Base-by-base conservation (phyloP, 192 early-diverging fungal species). In the Linnemannia zychae region DNA sequence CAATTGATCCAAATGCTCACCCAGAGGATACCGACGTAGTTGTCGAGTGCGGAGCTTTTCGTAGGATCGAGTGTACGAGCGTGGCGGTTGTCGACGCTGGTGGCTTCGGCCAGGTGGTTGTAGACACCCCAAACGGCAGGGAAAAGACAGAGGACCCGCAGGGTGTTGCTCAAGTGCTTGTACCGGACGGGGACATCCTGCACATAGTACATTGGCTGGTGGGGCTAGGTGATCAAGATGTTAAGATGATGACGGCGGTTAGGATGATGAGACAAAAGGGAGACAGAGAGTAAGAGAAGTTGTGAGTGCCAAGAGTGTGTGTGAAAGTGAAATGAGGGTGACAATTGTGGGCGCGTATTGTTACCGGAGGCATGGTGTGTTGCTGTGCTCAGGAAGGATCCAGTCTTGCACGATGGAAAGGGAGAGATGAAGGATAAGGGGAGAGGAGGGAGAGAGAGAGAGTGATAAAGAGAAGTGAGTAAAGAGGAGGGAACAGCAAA, bases 311-410 rank as follows among this genome's bases (percentile, higher is more conserved):
- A n/a, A 57, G 52, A 57, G 22, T n/a, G n/a, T 24, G 1, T 9
- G 9, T 48, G 47, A 16, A 50, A 50, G 20, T 57, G 33, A 63
- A 34, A 22, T 11, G 47, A 49, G 18, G 22, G 2, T 48, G 44
- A 38, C 37, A 40, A 40, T n/a, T n/a, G n/a, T n/a, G n/a, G 17
- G 37, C 38, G 68, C 40, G 31, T 52, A 16, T 67, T 28, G 24
- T 76, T 76, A 76, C 74, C 60, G 74, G 74, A 13, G 74, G 74
- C 74, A 76, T 76, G 63, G 17, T 37, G 37, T 38, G 28, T 47
- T 65, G 34, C 50, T 40, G 44, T 67, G 65, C 28, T 63, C 57
- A 63, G 12, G 28, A 33, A 24, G 57, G 57, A 63, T 63, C 57
- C 57, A 63, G 57, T 28, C 13, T 63, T 63, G 57, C 28, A 63